Percentiles rank a stretch among this genome's conserved stretches.
phyloP scores from a whole-genome alignment of 805 yeast genomes.

The Tetrapisispora taiwanensis region DNA sequence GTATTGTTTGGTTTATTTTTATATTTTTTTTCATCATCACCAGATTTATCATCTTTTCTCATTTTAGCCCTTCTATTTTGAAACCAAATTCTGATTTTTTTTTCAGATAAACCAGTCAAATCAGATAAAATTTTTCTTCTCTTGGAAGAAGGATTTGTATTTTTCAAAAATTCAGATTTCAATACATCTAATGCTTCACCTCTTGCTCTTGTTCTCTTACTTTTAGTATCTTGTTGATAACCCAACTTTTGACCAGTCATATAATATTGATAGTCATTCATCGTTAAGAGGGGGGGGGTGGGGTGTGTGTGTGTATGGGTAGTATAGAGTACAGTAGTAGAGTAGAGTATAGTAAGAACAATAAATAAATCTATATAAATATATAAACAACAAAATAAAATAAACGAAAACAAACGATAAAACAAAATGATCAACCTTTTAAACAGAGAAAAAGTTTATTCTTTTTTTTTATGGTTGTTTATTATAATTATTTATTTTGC shows the following conservation, averaged over 20 bases:
- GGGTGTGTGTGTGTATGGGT: not conserved
- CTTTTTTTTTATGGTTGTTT: too few species aligned
- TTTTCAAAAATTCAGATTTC: constrained; percentile 55
- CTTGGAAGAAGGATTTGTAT: constrained; percentile 69
- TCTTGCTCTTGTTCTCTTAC: constrained; percentile 61
- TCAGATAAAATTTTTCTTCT: constrained; percentile 59
- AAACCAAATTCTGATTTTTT: constrained; percentile 88
- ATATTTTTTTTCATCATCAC: not conserved
- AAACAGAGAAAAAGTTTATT: too few species aligned
- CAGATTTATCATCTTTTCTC: constrained; percentile 33
- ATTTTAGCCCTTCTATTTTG: constrained; percentile 79
- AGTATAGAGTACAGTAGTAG: too few species aligned
- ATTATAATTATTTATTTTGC: too few species aligned
- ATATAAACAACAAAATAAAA: too few species aligned
- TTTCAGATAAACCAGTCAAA: constrained; percentile 71
- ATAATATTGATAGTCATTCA: not conserved
- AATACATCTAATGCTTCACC: constrained; percentile 68
- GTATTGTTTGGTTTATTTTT: not conserved
- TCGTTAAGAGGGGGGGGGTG: not conserved
- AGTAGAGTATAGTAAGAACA: too few species aligned
- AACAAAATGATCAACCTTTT: too few species aligned
- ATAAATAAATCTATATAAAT: too few species aligned
- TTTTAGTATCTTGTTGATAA: constrained; percentile 4
- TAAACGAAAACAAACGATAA: too few species aligned
- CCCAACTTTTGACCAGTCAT: not conserved